phyloP scores from a whole-genome alignment of 78 protist genomes.

The Tieghemostelium lacteum region DNA sequence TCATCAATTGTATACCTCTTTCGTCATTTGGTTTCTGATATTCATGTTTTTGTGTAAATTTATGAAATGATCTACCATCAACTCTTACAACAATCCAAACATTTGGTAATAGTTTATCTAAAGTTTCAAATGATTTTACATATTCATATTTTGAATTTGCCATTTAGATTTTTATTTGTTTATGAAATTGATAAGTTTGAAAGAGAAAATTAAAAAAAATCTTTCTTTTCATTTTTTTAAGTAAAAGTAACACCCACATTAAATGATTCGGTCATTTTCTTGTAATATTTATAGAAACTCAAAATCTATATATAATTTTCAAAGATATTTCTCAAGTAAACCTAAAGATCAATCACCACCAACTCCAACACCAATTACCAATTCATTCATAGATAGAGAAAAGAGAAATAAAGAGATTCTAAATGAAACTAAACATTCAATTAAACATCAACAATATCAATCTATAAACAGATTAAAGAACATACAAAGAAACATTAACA shows the following conservation, averaged over 20 bases:
- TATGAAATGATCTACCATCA: slow-evolving; percentile 91
- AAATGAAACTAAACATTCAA: background rate
- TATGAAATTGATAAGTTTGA: background rate
- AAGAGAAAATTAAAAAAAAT: no score
- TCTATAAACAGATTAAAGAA: background rate
- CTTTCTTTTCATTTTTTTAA: no score
- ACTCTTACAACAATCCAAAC: slow-evolving; percentile 92
- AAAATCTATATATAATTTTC: background rate
- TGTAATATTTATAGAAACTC: background rate
- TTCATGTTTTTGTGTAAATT: slow-evolving; percentile 82
- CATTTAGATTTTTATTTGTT: slow-evolving; percentile 56
- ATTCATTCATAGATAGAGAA: no score
- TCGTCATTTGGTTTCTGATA: slow-evolving; percentile 90
- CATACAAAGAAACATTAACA: background rate
- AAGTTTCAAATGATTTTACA: slow-evolving; percentile 89
- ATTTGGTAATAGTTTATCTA: slow-evolving; percentile 78
- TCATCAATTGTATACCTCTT: slow-evolving; percentile 85
- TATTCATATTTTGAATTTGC: slow-evolving; percentile 91
- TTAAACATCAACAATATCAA: background rate
- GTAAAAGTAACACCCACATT: background rate
- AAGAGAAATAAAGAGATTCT: background rate
- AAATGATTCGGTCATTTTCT: background rate
- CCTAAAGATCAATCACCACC: background rate
- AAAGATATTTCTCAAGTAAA: background rate
- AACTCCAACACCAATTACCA: background rate